Base-by-base conservation (phyloP, 176 grass and related monocot species). In the Zoysia pacifica region DNA sequence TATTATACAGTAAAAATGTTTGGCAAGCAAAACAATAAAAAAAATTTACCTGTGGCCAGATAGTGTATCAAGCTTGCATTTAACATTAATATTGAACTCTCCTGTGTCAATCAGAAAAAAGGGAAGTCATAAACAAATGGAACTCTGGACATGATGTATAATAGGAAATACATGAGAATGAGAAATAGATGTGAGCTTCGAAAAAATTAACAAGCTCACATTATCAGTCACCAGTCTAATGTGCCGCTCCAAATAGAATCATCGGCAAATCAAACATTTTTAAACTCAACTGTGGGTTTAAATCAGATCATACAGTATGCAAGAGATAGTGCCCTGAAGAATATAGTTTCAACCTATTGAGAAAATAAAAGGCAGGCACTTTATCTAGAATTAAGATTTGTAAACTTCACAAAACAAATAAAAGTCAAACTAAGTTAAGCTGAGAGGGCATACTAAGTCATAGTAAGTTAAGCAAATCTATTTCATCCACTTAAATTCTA, bases 1-100 rank as follows among this genome's bases (percentile, higher is more conserved):
- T 20, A 42, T 3, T 35, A 50, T 2, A 56, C 28, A 28, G 28
- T 28, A 28, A 28, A 28, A 28, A 28, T 4, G 4, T 35, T 59
- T 74, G 16, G 53, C 0, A 42, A 65, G 35, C 64, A 81, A 44
- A 80, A 28, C 82, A 12, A 49, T 77, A 84, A 11, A 61, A 28
- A 28, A 28, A 28, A 28, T 28, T 28, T 47, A 91, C 96, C 92
- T 95, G 48, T 99, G 96, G 45, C 90, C 96, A 76, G 96, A 89
- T 71, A 99, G 89, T 67, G 96, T 99, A 79, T 90, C 92, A 80
- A 95, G 96, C 84, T 99, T 99, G 86, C 90, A 95, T 70, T 95
- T 92, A 20, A 99, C 91, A 84, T 99, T 99, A 73, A 99, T 83
- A 83, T 95, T 99, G 88, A 95, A 99, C 38, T 95, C 96, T 65